These are phyloP conservation scores for Priceomyces fermenticarens DNA, from an alignment of 805 yeast species.

Conservation along the genomic window DNA sequence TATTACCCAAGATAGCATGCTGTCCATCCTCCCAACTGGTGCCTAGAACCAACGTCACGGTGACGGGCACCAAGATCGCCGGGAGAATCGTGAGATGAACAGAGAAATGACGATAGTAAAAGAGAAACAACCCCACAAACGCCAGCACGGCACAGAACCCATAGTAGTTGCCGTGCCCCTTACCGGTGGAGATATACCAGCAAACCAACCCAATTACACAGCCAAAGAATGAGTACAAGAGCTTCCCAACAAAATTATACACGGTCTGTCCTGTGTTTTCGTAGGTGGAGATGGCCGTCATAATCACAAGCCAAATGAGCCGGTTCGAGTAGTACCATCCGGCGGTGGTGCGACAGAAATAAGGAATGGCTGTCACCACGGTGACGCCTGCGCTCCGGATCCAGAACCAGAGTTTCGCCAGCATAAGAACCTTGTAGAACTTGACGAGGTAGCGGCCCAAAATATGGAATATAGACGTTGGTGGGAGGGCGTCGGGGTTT, in stretches of 20 bases:
- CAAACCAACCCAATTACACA: slow-evolving; percentile 18
- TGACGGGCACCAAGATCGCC: slow-evolving; percentile 21
- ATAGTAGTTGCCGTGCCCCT: slow-evolving; percentile 29
- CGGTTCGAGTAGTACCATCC: slow-evolving; percentile 23
- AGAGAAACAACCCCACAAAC: slow-evolving; percentile 18
- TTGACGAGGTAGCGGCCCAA: slow-evolving; percentile 16
- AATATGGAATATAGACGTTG: slow-evolving; percentile 18
- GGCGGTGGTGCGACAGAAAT: slow-evolving; percentile 22
- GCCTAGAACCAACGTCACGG: slow-evolving; percentile 28
- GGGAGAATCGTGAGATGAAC: slow-evolving; percentile 25
- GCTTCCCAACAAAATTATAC: slow-evolving; percentile 20
- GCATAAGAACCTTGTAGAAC: slow-evolving; percentile 14
- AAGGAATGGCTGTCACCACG: slow-evolving; percentile 22
- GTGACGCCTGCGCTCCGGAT: slow-evolving; percentile 20
- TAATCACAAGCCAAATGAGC: slow-evolving; percentile 29
- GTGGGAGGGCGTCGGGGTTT: slow-evolving; percentile 28
- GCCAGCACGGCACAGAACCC: slow-evolving; percentile 29
- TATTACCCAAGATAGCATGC: slow-evolving; percentile 11
- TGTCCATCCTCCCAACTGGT: slow-evolving; percentile 30
- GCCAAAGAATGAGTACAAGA: slow-evolving; percentile 25
- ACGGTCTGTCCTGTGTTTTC: slow-evolving; percentile 30
- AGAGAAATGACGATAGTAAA: slow-evolving; percentile 29
- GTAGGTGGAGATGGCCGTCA: slow-evolving; percentile 27
- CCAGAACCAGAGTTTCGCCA: slow-evolving; percentile 27
- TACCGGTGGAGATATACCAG: slow-evolving; percentile 33